Conservation (phyloP, 1,284 basidiomycete species). For the Neotropicomus parvogracilis region DNA sequence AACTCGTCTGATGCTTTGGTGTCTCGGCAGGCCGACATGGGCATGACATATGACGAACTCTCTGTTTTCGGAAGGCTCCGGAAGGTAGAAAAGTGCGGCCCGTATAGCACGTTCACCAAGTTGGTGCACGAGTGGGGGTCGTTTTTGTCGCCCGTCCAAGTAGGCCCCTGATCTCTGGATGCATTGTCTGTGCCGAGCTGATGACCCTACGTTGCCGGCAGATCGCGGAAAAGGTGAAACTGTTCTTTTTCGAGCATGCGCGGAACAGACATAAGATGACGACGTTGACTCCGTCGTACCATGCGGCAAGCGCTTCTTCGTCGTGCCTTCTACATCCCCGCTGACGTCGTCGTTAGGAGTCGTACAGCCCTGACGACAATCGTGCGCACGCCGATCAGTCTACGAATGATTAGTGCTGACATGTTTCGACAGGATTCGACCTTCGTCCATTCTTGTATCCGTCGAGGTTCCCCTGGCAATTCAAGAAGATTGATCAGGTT, state of each 20-base stretch:
- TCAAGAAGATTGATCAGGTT: slow-evolving; percentile 87
- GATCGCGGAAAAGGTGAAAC: slow-evolving; percentile 97
- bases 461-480: slow-evolving; percentile 93
- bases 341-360: slow-evolving; percentile 54
- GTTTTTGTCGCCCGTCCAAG: slow-evolving; percentile 75
- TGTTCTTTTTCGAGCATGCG: slow-evolving; percentile 96
- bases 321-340: not conserved
- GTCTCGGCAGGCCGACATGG: slow-evolving; percentile 80
- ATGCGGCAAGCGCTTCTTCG: slow-evolving; percentile 64
- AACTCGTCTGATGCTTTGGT: not conserved
- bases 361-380: slow-evolving; percentile 96
- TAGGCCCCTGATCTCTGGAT: slow-evolving; percentile 30
- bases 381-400: slow-evolving; percentile 47
- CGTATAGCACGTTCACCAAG: slow-evolving; percentile 95
- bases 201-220: too few species aligned
- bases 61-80: slow-evolving; percentile 90
- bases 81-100: slow-evolving; percentile 96
- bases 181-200: too few species aligned
- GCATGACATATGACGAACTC: slow-evolving; percentile 98
- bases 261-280: slow-evolving; percentile 99
- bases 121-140: slow-evolving; percentile 90
- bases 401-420: slow-evolving; percentile 3
- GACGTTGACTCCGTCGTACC: slow-evolving; percentile 93
- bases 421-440: slow-evolving; percentile 72
- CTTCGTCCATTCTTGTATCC: slow-evolving; percentile 95